Percentiles rank a stretch among this genome's conserved stretches.
Evolutionary conservation across 768 basidiomycete species (phyloP).

Genomic region (Calocera viscosa): DNA sequence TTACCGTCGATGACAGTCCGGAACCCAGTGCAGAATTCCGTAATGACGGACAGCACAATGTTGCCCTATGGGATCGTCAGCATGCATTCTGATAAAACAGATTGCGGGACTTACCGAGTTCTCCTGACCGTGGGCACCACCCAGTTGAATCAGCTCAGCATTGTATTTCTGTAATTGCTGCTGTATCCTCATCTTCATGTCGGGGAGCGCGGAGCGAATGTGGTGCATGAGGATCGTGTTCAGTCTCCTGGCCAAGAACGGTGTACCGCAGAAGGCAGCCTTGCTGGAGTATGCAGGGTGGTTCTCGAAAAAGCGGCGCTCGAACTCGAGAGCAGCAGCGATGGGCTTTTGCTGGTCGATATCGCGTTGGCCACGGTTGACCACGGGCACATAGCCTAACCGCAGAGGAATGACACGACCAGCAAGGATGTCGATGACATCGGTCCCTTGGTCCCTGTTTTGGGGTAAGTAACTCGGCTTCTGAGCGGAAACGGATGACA

Average conservation of each 20-base stretch:
- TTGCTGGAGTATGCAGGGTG: conserved; percentile 89
- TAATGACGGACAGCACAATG: conserved; percentile 92
- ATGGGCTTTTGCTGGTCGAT: conserved; percentile 86
- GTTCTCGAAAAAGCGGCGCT: conserved; percentile 87
- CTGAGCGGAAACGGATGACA: conserved; percentile 16
- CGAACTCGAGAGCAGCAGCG: conserved; percentile 68
- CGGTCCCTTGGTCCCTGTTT: conserved; percentile 84
- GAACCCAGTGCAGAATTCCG: conserved; percentile 96
- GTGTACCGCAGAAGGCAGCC: conserved; percentile 92
- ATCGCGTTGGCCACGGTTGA: conserved; percentile 95
- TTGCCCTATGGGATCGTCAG: conserved; percentile 41
- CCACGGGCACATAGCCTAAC: conserved; percentile 94
- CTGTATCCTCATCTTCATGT: conserved; percentile 93
- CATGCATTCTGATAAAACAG: too few species aligned
- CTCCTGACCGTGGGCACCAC: conserved; percentile 73
- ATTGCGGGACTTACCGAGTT: conserved; percentile 38
- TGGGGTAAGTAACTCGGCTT: conserved; percentile 6
- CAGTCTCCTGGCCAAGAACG: conserved; percentile 84
- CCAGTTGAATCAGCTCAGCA: conserved; percentile 67
- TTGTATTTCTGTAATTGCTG: conserved; percentile 81
- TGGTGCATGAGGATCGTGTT: conserved; percentile 99
- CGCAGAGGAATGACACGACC: conserved; percentile 93
- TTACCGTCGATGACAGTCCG: conserved; percentile 94
- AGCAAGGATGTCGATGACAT: conserved; percentile 97
- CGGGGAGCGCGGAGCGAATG: conserved; percentile 92